Evolutionary conservation across 805 yeast species (phyloP).

Genomic region (Myxozyma lipomycoides): DNA sequence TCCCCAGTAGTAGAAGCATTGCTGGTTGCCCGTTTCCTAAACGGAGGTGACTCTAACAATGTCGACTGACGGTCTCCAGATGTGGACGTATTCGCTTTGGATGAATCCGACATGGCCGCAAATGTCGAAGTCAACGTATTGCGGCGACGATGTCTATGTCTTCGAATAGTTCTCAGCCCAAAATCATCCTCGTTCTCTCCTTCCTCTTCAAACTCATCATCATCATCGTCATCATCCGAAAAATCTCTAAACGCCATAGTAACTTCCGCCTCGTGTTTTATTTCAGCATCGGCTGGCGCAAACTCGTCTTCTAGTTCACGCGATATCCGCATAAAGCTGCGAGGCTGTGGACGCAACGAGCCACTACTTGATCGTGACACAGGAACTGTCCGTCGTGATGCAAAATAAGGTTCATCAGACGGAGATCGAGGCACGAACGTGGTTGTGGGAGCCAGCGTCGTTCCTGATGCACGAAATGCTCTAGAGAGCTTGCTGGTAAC

Average conservation of each 20-base stretch:
- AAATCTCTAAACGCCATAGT: conserved; percentile 27
- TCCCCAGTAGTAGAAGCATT: neutral
- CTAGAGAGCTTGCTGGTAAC: neutral
- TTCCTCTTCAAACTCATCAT: conserved; percentile 20
- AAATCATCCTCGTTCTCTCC: conserved; percentile 7
- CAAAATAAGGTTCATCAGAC: neutral
- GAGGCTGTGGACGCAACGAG: conserved; percentile 24
- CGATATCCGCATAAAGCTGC: conserved; percentile 25
- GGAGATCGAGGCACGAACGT: neutral
- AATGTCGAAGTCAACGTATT: neutral
- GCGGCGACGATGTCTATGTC: neutral
- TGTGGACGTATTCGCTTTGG: neutral
- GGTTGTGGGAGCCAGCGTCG: neutral
- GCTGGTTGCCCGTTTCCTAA: neutral
- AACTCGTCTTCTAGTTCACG: conserved; percentile 27
- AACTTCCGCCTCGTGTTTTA: conserved; percentile 30
- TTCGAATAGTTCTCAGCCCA: neutral
- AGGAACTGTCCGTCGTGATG: conserved; percentile 20
- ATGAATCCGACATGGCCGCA: neutral
- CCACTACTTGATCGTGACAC: conserved; percentile 25
- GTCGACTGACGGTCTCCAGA: neutral
- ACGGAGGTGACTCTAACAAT: conserved; percentile 8
- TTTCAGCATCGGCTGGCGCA: conserved; percentile 30
- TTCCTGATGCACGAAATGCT: neutral
- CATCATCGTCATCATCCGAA: conserved; percentile 7